Evolutionary conservation across 1,284 basidiomycete genomes (phyloP).

Genomic region (Kwoniella shivajii): DNA sequence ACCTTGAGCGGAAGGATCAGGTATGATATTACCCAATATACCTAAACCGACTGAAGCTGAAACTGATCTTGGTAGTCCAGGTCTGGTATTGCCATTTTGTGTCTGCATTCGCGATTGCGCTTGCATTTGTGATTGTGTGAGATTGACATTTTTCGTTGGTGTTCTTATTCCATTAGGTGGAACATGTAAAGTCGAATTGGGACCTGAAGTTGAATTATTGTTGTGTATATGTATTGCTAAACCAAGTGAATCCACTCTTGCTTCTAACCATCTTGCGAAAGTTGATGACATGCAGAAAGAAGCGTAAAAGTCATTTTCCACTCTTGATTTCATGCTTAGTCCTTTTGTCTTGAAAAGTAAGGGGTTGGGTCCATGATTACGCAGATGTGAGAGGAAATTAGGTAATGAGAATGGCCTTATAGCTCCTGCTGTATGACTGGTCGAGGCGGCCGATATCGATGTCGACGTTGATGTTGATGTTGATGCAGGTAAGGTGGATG

Average conservation of each 20-base stretch:
- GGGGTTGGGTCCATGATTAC: constrained; percentile 69
- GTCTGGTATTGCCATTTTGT: background rate
- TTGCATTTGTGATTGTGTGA: background rate
- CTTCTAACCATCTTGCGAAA: constrained; percentile 51
- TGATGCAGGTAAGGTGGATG: constrained; percentile 22
- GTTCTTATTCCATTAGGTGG: background rate
- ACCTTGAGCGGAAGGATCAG: too few relatives aligned
- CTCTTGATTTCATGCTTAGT: constrained; percentile 44
- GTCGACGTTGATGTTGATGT: constrained; percentile 28
- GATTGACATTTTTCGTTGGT: background rate
- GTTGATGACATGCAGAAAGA: constrained; percentile 49
- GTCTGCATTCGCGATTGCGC: background rate
- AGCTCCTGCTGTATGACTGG: constrained; percentile 12
- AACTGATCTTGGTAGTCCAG: constrained; percentile 2
- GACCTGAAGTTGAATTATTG: background rate
- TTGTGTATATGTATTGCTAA: constrained; percentile 30
- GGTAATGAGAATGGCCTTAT: constrained; percentile 76
- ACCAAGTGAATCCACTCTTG: constrained; percentile 39
- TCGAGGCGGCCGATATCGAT: constrained; percentile 26
- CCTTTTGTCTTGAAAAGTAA: constrained; percentile 66
- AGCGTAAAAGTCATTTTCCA: constrained; percentile 54
- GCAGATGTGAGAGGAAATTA: constrained; percentile 80
- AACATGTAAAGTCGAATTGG: background rate
- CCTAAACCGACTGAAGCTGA: constrained; percentile 16
- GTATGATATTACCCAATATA: constrained; percentile 2